A percentile compares a stretch with the other conserved stretches of the same genome.
Conservation (phyloP, 371 early-diverging fungal genomes). For the Mucor circinelloides region DNA sequence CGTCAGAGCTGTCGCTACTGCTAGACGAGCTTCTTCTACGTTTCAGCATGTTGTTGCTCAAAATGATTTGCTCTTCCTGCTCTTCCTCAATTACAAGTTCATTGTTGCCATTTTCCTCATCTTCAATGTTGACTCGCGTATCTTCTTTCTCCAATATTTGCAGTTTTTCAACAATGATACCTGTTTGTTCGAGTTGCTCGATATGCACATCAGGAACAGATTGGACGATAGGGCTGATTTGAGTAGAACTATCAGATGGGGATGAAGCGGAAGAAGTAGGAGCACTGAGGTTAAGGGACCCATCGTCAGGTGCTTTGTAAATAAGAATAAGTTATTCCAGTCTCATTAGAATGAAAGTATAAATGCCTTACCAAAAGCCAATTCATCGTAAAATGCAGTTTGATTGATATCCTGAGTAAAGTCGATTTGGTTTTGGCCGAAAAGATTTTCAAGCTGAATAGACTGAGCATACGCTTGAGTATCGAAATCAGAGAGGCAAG, state of each 20-base stretch:
- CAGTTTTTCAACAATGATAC: not conserved
- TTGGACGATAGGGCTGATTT: conserved; percentile 23
- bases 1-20: conserved; percentile 19
- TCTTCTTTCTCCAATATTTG: not conserved
- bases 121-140: not conserved
- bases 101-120: conserved; percentile 3
- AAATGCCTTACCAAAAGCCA: conserved; percentile 42
- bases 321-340: not conserved
- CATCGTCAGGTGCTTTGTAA: conserved; percentile 22
- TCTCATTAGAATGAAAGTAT: not conserved
- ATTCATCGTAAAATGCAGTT: conserved; percentile 43
- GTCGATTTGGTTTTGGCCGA: conserved; percentile 38
- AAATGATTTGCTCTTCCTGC: conserved; percentile 6
- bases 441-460: conserved; percentile 41
- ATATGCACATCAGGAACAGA: conserved; percentile 3
- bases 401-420: conserved; percentile 17
- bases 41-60: conserved; percentile 10
- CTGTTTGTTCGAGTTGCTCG: not conserved
- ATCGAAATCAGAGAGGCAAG: conserved; percentile 34
- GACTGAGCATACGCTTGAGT: conserved; percentile 41
- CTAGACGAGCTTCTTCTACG: conserved; percentile 31
- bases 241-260: conserved; percentile 19
- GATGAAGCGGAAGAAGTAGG: conserved; percentile 31
- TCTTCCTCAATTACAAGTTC: conserved; percentile 6
- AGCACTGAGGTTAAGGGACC: conserved; percentile 24